Base-by-base conservation (phyloP, 768 basidiomycete genomes). In the Kwoniella sp. region DNA sequence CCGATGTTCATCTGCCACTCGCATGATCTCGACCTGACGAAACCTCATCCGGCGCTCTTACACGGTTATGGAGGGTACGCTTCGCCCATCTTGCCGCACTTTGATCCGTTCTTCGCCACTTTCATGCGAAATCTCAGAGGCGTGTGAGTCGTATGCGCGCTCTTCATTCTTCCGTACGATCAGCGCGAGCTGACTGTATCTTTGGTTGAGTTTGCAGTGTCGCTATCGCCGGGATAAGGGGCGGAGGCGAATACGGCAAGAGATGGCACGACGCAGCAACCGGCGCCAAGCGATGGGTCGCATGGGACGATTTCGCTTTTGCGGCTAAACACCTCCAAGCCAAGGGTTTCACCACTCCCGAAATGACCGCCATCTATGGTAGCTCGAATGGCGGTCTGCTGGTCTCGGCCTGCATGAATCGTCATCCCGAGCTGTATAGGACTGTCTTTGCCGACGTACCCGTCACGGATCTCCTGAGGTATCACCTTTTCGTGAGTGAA, bases 201-300 rank as follows among this genome's bases (percentile, higher is more conserved):
- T 12, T 25, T 15, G 8, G 12, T 25, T 20, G 9, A 17, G 31
- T 26, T 12, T 26, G 41, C 48, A 67, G 65, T 22, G 65, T 67
- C 1, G 65, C 65, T 1, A 55, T 67, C 29, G 59, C 65, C 20
- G 29, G 65, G 34, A 67, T 67, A 12, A 38, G 65, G 26, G 65
- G 65, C 2, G 65, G 65, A 20, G 65, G 65, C 23, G 65, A 67
- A 50, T 67, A 67, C 55, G 65, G 65, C 26, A 62, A 55, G 47
- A 53, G 29, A 50, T 67, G 65, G 65, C 65, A 67, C 48, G 65
- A 67, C 13, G 52, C 53, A 17, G 65, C 65, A 5, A 45, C 29
- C 20, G 59, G 54, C 4, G 50, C 56, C 52, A 67, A 67, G 17
- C 51, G 53, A 47, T 56, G 13, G 13, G 60, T 67, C 26, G 37